A percentile compares a stretch with the other conserved stretches of the same genome.
Evolutionary conservation across 805 yeast species (phyloP).

Genomic region (Yarrowia osloensis): DNA sequence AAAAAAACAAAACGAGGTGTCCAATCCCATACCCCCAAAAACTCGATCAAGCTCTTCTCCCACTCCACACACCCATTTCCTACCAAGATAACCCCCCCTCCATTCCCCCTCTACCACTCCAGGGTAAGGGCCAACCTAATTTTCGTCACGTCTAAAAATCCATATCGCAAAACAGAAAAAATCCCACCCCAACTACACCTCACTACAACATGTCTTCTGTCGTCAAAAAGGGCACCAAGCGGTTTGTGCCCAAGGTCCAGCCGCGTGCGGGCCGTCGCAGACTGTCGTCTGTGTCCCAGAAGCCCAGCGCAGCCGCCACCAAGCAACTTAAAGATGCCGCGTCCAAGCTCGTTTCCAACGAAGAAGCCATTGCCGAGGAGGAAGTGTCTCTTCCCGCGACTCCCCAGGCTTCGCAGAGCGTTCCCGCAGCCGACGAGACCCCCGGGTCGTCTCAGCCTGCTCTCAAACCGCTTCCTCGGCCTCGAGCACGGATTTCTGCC

Average conservation of each 20-base stretch:
- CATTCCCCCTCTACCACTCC: too few species aligned
- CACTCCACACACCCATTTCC: too few species aligned
- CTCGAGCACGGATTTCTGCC: not conserved
- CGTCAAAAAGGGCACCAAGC: slow-evolving; percentile 17
- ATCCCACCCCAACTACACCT: not conserved
- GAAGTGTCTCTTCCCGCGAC: slow-evolving; percentile 15
- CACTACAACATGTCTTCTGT: slow-evolving; percentile 23
- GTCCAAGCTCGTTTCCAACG: not conserved
- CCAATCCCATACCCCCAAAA: too few species aligned
- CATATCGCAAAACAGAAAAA: not conserved
- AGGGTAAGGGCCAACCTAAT: not conserved
- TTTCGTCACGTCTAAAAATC: slow-evolving; percentile 9
- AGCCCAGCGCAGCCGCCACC: slow-evolving; percentile 8
- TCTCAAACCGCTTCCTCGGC: not conserved
- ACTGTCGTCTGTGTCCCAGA: slow-evolving; percentile 6
- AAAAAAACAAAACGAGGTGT: too few species aligned
- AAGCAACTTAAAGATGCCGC: slow-evolving; percentile 23
- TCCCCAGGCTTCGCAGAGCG: slow-evolving; percentile 14
- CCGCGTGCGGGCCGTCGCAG: slow-evolving; percentile 16
- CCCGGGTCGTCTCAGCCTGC: not conserved
- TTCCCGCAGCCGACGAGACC: not conserved
- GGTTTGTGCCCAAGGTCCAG: slow-evolving; percentile 27
- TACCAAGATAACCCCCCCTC: too few species aligned
- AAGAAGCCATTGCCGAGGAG: slow-evolving; percentile 17
- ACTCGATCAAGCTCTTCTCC: too few species aligned